phyloP scores from a whole-genome alignment of 441 rosid species.

The Corymbia citriodora region DNA sequence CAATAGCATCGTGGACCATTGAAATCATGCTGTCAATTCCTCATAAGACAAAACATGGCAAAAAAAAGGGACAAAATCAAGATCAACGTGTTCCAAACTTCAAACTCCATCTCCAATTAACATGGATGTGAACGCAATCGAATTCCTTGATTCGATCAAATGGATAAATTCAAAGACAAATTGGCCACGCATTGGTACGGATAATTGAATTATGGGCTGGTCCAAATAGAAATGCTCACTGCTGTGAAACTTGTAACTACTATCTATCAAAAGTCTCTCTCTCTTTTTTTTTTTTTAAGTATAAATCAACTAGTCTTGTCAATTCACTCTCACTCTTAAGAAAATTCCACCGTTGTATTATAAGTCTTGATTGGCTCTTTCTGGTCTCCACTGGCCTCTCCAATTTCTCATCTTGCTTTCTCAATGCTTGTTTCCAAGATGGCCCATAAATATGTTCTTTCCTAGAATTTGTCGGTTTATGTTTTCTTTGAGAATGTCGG shows the following conservation, averaged over 20 bases:
- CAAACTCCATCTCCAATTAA: background rate
- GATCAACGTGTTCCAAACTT: background rate
- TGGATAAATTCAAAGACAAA: background rate
- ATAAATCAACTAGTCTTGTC: background rate
- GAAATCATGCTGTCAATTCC: background rate
- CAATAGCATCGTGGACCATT: fast-evolving
- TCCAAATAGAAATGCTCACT: background rate
- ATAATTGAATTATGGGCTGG: background rate
- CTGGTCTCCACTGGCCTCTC: background rate
- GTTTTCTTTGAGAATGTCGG: background rate
- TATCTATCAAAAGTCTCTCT: background rate
- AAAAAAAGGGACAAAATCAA: background rate
- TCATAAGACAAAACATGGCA: background rate
- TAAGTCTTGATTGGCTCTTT: no score
- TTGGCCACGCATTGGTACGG: background rate
- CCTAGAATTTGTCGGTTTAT: background rate
- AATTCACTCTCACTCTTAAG: background rate
- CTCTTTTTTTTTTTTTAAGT: background rate
- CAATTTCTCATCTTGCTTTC: background rate
- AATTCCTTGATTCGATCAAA: background rate
- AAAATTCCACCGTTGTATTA: background rate
- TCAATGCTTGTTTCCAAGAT: background rate
- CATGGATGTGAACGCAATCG: background rate
- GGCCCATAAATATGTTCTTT: background rate
- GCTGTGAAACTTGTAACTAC: background rate